Conservation (phyloP, 768 basidiomycete species). For the Hirschioporus abietinus region DNA sequence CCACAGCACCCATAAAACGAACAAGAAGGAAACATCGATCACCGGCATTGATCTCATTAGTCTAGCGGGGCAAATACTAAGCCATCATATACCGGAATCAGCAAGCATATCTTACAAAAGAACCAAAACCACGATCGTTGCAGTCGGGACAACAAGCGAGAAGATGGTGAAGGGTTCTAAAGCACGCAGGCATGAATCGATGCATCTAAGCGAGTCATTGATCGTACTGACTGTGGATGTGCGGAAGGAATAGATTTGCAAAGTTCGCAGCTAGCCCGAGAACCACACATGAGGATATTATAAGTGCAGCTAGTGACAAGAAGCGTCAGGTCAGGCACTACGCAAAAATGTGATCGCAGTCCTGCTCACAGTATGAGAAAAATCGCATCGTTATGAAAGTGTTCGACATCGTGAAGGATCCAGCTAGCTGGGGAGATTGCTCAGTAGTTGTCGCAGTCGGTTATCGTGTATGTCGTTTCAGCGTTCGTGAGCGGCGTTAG, state of each 20-base stretch:
- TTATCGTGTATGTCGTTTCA: not conserved
- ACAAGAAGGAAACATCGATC: constrained; percentile 50
- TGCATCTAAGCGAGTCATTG: not conserved
- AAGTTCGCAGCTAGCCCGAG: constrained; percentile 68
- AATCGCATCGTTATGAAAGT: not conserved
- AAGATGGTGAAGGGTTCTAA: constrained; percentile 70
- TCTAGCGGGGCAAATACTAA: constrained; percentile 30
- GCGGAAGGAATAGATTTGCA: constrained; percentile 60
- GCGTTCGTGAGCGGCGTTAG: not conserved
- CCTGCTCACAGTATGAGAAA: not conserved
- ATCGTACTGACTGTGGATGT: constrained; percentile 48
- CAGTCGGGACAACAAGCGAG: constrained; percentile 55
- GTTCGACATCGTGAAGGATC: not conserved
- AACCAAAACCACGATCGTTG: constrained; percentile 60
- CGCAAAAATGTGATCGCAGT: not conserved
- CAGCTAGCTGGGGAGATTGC: not conserved
- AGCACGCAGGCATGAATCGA: not conserved
- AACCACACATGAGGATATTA: constrained; percentile 29
- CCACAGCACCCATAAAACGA: constrained; percentile 61
- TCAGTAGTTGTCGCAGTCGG: not conserved
- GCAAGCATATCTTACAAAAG: constrained; percentile 39
- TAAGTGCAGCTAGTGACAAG: not conserved
- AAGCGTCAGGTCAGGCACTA: not conserved
- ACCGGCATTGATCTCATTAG: constrained; percentile 64
- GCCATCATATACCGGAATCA: not conserved